These are phyloP conservation scores for Colletotrichum nymphaeae DNA, from an alignment of 2,329 filamentous ascomycete species.

Conservation along the genomic window DNA sequence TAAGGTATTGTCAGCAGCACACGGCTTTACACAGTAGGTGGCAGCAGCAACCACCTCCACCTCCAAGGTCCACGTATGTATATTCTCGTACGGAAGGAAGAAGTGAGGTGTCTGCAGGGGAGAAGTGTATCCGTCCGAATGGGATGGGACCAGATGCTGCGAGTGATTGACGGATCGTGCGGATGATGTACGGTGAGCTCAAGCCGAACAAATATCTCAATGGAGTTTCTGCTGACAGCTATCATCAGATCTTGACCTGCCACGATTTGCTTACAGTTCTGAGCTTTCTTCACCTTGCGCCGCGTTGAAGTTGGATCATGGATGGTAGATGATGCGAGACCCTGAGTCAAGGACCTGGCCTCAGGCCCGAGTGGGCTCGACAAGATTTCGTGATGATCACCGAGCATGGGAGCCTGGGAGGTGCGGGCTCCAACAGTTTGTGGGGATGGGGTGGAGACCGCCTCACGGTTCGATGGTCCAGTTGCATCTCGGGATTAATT, in stretches of 20 bases:
- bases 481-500: neutral
- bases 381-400: constrained; percentile 24
- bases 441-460: constrained; percentile 8
- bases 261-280: neutral
- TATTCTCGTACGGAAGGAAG: neutral
- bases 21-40: neutral
- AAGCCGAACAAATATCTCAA: no score
- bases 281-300: constrained; percentile 1
- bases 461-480: neutral
- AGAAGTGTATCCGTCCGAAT: no score
- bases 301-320: neutral
- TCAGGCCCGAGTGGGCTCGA: constrained; percentile 9
- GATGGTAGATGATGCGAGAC: neutral
- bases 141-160: neutral
- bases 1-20: neutral
- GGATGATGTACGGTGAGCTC: no score
- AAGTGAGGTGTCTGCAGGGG: neutral
- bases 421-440: constrained; percentile 4
- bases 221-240: no score
- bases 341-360: constrained; percentile 12
- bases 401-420: constrained; percentile 2
- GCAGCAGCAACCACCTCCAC: neutral
- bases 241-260: neutral
- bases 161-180: neutral
- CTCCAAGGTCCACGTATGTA: neutral